Evolutionary conservation across 1,284 basidiomycete species (phyloP).

Genomic region (Irpex lacteus): DNA sequence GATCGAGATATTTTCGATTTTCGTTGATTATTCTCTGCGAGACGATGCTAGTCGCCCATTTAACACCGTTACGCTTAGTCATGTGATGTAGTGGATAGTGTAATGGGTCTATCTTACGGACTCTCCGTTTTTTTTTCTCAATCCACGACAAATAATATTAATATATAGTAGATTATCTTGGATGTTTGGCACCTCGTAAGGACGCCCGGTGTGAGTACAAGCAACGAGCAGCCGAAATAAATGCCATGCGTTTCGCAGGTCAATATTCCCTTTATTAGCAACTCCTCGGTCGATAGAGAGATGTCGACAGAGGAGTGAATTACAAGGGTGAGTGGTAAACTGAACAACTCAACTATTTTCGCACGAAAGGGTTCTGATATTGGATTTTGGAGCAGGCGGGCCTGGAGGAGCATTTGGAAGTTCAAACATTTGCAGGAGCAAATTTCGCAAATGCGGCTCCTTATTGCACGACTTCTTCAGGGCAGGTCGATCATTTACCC

Average conservation of each 20-base stretch:
- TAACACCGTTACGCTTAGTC: neutral
- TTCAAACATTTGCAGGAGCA: too few relatives aligned
- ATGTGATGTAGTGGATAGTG: neutral
- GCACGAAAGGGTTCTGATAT: neutral
- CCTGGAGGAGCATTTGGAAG: too few relatives aligned
- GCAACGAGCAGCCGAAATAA: slow-evolving; percentile 18
- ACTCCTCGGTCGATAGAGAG: slow-evolving; percentile 17
- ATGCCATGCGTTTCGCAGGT: slow-evolving; percentile 10
- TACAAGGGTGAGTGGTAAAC: slow-evolving; percentile 12
- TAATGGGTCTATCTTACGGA: neutral
- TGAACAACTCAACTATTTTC: neutral
- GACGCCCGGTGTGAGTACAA: slow-evolving; percentile 5
- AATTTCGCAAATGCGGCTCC: neutral
- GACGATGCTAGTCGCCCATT: neutral
- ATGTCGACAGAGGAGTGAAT: slow-evolving; percentile 18
- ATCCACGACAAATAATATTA: neutral
- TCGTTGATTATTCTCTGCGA: neutral
- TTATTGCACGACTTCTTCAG: slow-evolving; percentile 3
- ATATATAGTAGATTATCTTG: neutral
- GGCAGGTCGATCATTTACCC: slow-evolving; percentile 2
- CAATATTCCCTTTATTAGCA: slow-evolving; percentile 20
- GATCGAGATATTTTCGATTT: too few relatives aligned
- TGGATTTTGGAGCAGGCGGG: too few relatives aligned
- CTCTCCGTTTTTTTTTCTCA: too few relatives aligned
- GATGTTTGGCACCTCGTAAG: slow-evolving; percentile 23